Percentiles rank a stretch among this genome's conserved stretches.
These are phyloP conservation scores for Cylindrotheca closterium DNA, from an alignment of 108 stramenopile genomes.

Conservation along the genomic window DNA sequence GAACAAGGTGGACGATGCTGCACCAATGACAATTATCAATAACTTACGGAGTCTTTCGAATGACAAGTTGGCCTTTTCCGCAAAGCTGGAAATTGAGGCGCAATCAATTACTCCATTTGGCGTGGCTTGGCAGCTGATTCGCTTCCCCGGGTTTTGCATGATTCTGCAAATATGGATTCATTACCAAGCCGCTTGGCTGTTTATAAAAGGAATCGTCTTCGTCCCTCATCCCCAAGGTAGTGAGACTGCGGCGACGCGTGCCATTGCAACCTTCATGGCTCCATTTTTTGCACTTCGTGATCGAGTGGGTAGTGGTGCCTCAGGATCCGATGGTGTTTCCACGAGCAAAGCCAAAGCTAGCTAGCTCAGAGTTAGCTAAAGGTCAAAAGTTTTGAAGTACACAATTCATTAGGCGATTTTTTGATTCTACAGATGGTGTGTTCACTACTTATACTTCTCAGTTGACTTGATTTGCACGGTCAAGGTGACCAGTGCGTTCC, in stretches of 20 bases:
- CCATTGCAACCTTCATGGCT: constrained; percentile 60
- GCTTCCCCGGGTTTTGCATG: constrained; percentile 74
- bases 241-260: constrained; percentile 62
- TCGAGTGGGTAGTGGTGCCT: too few species aligned
- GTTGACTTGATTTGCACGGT: neutral
- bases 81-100: constrained; percentile 16
- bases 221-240: constrained; percentile 79
- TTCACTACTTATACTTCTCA: too few species aligned
- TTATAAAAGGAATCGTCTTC: constrained; percentile 74
- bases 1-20: neutral
- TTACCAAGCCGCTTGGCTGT: constrained; percentile 71
- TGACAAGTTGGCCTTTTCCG: constrained; percentile 15
- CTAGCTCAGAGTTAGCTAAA: too few species aligned
- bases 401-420: too few species aligned
- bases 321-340: neutral
- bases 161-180: constrained; percentile 91
- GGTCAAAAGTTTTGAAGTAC: too few species aligned
- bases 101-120: constrained; percentile 36
- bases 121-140: constrained; percentile 48
- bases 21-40: constrained; percentile 21
- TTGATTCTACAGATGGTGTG: too few species aligned
- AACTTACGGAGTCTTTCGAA: constrained; percentile 6
- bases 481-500: constrained; percentile 31
- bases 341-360: neutral
- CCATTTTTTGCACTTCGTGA: constrained; percentile 66